These are phyloP conservation scores for Rhizopus microsporus DNA, from an alignment of 371 early-diverging fungal genomes.

Conservation along the genomic window DNA sequence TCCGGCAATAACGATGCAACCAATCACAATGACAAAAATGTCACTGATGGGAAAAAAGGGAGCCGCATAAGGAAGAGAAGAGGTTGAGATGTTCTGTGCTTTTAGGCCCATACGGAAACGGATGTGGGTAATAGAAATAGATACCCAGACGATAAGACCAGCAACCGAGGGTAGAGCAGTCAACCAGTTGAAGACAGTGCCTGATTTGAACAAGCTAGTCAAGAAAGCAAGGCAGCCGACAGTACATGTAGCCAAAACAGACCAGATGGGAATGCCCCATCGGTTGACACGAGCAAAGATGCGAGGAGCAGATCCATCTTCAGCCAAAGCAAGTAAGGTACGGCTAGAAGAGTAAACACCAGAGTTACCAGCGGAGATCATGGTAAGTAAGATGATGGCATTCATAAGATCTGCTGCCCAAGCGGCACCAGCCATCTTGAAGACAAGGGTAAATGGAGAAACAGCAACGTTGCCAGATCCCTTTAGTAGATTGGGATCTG, in stretches of 20 bases:
- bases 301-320: constrained; percentile 69
- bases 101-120: constrained; percentile 84
- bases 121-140: constrained; percentile 76
- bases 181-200: constrained; percentile 76
- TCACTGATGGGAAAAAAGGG: constrained; percentile 75
- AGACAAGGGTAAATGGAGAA: constrained; percentile 77
- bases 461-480: constrained; percentile 48
- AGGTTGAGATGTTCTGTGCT: constrained; percentile 66
- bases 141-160: constrained; percentile 83
- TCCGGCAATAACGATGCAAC: constrained; percentile 67
- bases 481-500: constrained; percentile 54
- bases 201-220: constrained; percentile 56
- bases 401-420: constrained; percentile 79
- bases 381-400: constrained; percentile 73
- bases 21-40: constrained; percentile 63
- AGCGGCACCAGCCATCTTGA: constrained; percentile 65
- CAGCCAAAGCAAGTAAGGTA: constrained; percentile 68
- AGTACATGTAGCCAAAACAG: constrained; percentile 57
- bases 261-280: constrained; percentile 67
- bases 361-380: constrained; percentile 80
- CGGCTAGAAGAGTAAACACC: constrained; percentile 78
- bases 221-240: constrained; percentile 67
- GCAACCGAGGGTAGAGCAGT: constrained; percentile 72
- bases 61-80: constrained; percentile 73
- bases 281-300: constrained; percentile 60